Conservation (phyloP, 306 rosid species). For the Biancaea sappan region DNA sequence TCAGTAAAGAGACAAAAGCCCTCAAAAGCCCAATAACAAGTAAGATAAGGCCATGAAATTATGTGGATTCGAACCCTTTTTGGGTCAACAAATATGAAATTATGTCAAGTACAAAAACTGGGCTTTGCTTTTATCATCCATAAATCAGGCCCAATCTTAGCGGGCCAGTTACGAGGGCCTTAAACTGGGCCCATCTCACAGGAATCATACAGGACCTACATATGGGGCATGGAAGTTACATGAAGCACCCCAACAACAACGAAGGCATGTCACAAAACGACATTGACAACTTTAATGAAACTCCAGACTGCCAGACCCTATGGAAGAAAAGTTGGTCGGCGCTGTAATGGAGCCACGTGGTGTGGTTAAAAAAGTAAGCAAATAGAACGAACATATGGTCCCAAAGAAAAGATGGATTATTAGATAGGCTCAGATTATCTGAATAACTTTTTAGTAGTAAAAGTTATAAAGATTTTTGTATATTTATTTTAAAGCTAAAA, state of each 20-base stretch:
- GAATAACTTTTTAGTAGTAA: not conserved
- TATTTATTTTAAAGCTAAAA: too few relatives aligned
- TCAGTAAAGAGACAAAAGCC: not conserved
- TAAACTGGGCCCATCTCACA: not conserved
- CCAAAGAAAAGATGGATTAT: not conserved
- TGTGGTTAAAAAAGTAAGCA: slow-evolving; percentile 27
- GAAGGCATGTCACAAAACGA: slow-evolving; percentile 9
- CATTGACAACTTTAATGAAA: slow-evolving; percentile 7
- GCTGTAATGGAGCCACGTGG: slow-evolving; percentile 46
- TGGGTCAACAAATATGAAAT: too few relatives aligned
- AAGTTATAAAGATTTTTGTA: not conserved
- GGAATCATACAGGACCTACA: slow-evolving; percentile 34
- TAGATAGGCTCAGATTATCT: not conserved
- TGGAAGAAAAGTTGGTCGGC: slow-evolving; percentile 23
- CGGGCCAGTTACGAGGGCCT: not conserved
- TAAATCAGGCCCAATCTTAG: not conserved
- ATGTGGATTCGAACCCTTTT: too few relatives aligned
- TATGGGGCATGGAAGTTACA: not conserved
- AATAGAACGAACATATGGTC: slow-evolving; percentile 39
- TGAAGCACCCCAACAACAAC: slow-evolving; percentile 27
- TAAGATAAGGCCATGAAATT: not conserved
- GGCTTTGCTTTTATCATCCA: not conserved
- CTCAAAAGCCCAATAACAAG: not conserved
- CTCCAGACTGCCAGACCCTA: slow-evolving; percentile 24
- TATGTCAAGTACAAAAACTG: not conserved